Conservation (phyloP, 169 alveolate species). For the Plasmodium vinckei region DNA sequence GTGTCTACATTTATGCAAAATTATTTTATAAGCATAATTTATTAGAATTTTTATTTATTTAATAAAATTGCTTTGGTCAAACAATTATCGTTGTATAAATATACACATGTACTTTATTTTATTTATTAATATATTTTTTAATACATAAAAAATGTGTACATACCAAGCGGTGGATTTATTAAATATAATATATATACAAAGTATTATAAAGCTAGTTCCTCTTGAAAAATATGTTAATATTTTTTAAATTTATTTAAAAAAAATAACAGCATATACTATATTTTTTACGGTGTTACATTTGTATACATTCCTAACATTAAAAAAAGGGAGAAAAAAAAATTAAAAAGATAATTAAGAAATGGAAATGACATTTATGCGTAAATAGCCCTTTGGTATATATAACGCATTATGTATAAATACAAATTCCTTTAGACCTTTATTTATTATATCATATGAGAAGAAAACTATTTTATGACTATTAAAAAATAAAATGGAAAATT, state of each 20-base stretch:
- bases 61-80: neutral
- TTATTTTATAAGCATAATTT: neutral
- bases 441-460: too few relatives aligned
- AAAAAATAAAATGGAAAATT: too few relatives aligned
- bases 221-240: neutral
- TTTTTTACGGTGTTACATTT: too few relatives aligned
- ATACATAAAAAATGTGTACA: constrained; percentile 22
- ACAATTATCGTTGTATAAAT: neutral
- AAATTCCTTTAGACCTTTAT: too few relatives aligned
- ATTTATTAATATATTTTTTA: constrained; percentile 4
- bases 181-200: neutral
- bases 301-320: too few relatives aligned
- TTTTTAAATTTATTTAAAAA: neutral
- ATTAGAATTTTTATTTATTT: neutral
- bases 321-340: too few relatives aligned
- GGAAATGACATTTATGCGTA: too few relatives aligned
- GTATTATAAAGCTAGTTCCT: neutral
- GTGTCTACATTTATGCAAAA: constrained; percentile 4
- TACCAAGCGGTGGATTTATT: neutral
- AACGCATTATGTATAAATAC: too few relatives aligned
- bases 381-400: too few relatives aligned
- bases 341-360: too few relatives aligned
- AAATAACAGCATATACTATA: neutral
- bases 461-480: too few relatives aligned
- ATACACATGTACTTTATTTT: neutral